Evolutionary conservation across 1,139 yeast genomes (phyloP), one percentile per base, ranked within the genome.

Genomic region (Geotrichum klebahnii): DNA sequence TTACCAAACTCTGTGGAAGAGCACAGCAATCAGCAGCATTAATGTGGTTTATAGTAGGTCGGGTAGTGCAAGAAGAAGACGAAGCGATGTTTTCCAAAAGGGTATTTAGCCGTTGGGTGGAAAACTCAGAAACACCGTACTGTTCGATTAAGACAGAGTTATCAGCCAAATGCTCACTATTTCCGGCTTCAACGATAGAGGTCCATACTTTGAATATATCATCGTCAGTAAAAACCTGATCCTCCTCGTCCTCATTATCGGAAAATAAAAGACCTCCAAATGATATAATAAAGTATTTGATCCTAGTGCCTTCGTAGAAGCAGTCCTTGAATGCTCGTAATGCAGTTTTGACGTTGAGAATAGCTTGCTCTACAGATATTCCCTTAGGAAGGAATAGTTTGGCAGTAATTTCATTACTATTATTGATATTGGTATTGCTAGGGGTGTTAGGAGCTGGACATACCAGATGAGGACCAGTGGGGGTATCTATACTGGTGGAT

Each of bases 21-120:
- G 64, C 66, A 47, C 67, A 65, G 53, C 68, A 66, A 44, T 65
- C 69, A 8, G 58, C 55, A 14, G 68, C 66, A 38, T 65, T 63
- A 49, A 66, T 62, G 39, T 63, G 66, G 54, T 64, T 61, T 19
- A 64, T 57, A 5, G 57, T 32, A 3, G 66, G 67, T 5, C 46
- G 44, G 26, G 55, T 52, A 14, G 47, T 44, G 10, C 39, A 37
- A 29, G 37, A 46, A 14, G 48, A 36, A 19, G 36, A 26, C n/a
- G n/a, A n/a, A 16, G 56, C 53, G 12, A 58, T 44, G 16, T 42
- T 42, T 2, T 48, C 22, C n/a, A 46, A 24, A 14, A 64, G 48
- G 5, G 57, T 48, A 32, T 44, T 37, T 6, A 65, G 53, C 14
- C 60, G 46, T 2, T 42, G 46, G 2, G 62, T 55, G 1, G 65